Percentiles rank a stretch among this genome's conserved stretches.
These are phyloP conservation scores for Talaromyces adpressus DNA, from an alignment of 495 filamentous ascomycete species.

Conservation along the genomic window DNA sequence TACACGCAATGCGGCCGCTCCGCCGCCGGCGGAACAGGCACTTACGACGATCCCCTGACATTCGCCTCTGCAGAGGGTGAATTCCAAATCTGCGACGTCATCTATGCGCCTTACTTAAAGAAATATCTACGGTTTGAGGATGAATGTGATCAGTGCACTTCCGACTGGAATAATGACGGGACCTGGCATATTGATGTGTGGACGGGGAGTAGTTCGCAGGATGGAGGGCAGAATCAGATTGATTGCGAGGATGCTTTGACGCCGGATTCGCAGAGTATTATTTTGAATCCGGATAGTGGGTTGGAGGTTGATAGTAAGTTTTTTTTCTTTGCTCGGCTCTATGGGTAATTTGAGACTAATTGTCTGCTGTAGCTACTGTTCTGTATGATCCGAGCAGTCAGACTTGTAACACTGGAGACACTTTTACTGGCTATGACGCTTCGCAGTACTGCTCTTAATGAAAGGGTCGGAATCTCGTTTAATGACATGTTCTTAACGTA, in stretches of 20 bases:
- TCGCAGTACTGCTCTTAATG: constrained; percentile 2
- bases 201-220: constrained; percentile 27
- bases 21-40: constrained; percentile 27
- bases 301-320: constrained; percentile 9
- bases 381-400: constrained; percentile 1
- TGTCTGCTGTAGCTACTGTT: background rate
- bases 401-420: constrained; percentile 2
- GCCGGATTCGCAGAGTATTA: constrained; percentile 10
- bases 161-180: constrained; percentile 21
- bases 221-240: constrained; percentile 23
- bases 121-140: constrained; percentile 38
- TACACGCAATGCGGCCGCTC: constrained; percentile 29
- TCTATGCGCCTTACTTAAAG: constrained; percentile 35
- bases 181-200: constrained; percentile 34
- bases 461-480: background rate
- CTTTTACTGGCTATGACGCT: constrained; percentile 3
- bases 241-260: constrained; percentile 32
- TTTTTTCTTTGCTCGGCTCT: background rate
- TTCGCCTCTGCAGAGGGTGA: constrained; percentile 35
- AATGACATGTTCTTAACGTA: background rate
- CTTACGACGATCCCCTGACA: constrained; percentile 37
- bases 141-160: constrained; percentile 22
- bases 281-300: constrained; percentile 4
- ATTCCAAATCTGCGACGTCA: constrained; percentile 34
- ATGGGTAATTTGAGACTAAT: background rate